Conservation (phyloP, 106 monocot species). For the Posidonia australis region DNA sequence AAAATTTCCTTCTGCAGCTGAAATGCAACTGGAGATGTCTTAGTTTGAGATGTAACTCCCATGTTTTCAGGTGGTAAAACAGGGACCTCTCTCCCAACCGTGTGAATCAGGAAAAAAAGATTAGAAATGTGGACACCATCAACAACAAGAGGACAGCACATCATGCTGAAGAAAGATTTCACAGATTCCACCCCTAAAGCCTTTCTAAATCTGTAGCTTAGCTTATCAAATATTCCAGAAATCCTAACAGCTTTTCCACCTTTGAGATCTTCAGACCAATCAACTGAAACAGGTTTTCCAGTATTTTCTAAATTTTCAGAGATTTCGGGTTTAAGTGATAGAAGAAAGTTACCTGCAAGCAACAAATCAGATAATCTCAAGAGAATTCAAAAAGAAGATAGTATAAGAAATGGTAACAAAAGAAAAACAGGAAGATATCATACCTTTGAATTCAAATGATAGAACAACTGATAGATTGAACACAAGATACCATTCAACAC, state of each 20-base stretch:
- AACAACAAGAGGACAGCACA: constrained; percentile 42
- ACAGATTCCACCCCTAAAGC: constrained; percentile 49
- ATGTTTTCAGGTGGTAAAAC: constrained; percentile 36
- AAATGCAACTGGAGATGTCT: constrained; percentile 38
- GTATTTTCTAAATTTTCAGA: constrained; percentile 16
- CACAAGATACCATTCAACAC: too few species aligned
- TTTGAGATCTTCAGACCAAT: constrained; percentile 69
- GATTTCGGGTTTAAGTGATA: constrained; percentile 60
- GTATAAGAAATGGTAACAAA: background rate
- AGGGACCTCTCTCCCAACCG: constrained; percentile 67
- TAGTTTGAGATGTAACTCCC: constrained; percentile 12
- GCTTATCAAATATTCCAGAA: constrained; percentile 67
- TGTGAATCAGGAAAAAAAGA: constrained; percentile 63
- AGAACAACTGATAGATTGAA: too few species aligned
- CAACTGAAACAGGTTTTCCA: constrained; percentile 14
- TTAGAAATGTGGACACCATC: constrained; percentile 32
- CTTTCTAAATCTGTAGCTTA: constrained; percentile 57
- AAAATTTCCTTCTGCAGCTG: constrained; percentile 76
- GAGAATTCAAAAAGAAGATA: background rate
- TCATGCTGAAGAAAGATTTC: constrained; percentile 54
- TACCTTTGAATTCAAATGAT: background rate
- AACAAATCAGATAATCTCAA: background rate
- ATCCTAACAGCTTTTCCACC: constrained; percentile 62
- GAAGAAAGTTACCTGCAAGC: constrained; percentile 68
- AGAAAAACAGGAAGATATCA: background rate